Percentiles rank a stretch among this genome's conserved stretches.
Conservation (phyloP, 805 yeast species). For the Candida ficus region DNA sequence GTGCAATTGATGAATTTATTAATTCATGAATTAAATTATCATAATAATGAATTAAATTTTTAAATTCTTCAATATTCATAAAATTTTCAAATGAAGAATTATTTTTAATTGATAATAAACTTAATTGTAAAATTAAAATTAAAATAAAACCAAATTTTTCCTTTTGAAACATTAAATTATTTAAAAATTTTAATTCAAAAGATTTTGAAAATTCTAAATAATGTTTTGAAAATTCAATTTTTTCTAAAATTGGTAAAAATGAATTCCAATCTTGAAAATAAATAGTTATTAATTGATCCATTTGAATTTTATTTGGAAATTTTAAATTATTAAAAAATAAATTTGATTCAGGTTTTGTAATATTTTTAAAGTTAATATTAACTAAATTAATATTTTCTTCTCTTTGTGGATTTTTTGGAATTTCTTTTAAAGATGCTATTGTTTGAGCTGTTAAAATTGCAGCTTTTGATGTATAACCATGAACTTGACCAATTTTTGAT, state of each 20-base stretch:
- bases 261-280: constrained; percentile 79
- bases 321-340: constrained; percentile 39
- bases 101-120: constrained; percentile 28
- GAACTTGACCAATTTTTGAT: constrained; percentile 62
- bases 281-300: constrained; percentile 62
- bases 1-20: constrained; percentile 54
- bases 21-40: constrained; percentile 60
- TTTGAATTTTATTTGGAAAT: constrained; percentile 47
- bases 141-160: constrained; percentile 54
- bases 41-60: constrained; percentile 39
- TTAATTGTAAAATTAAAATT: constrained; percentile 44
- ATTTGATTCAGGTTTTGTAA: constrained; percentile 37
- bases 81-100: constrained; percentile 7
- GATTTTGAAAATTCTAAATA: constrained; percentile 45
- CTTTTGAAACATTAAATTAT: constrained; percentile 35
- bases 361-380: constrained; percentile 33
- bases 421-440: constrained; percentile 62
- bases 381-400: constrained; percentile 25
- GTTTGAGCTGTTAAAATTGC: constrained; percentile 69
- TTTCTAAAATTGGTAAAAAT: constrained; percentile 63
- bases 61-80: constrained; percentile 6
- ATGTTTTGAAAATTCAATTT: constrained; percentile 57
- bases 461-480: constrained; percentile 67
- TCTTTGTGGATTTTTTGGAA: constrained; percentile 21
- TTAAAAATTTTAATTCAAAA: constrained; percentile 39